Conservation (phyloP, 345 rosid species). For the Salix koriyanagi region DNA sequence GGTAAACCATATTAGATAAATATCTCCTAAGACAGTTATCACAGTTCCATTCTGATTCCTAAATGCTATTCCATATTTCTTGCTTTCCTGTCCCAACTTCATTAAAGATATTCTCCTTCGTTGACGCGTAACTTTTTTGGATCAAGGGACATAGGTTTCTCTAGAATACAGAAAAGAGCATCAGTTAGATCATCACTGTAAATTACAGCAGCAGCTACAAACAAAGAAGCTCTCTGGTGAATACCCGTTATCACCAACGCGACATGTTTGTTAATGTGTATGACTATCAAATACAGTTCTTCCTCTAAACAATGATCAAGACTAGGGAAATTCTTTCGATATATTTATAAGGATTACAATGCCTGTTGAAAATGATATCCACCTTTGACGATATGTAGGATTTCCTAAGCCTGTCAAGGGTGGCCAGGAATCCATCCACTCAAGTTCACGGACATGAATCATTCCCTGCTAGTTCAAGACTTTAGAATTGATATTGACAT, state of each 20-base stretch:
- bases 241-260: slow-evolving; percentile 24
- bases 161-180: slow-evolving; percentile 43
- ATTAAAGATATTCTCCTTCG: background rate
- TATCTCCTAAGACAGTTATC: background rate
- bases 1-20: background rate
- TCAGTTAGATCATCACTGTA: slow-evolving; percentile 61
- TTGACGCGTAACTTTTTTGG: slow-evolving; percentile 32
- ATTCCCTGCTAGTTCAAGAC: slow-evolving; percentile 2
- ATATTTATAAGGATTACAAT: background rate
- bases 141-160: slow-evolving; percentile 47
- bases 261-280: background rate
- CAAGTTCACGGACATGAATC: slow-evolving; percentile 64
- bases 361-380: background rate
- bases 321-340: background rate
- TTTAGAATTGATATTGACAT: slow-evolving; percentile 38
- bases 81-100: background rate
- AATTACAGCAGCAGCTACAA: slow-evolving; percentile 67
- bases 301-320: background rate
- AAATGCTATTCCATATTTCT: background rate
- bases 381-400: slow-evolving; percentile 37
- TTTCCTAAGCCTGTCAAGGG: slow-evolving; percentile 19
- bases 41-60: background rate
- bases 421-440: slow-evolving; percentile 79
- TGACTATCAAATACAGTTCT: background rate
- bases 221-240: slow-evolving; percentile 39